These are phyloP conservation scores for Apodospora peruviana DNA, from an alignment of 495 filamentous ascomycete genomes.

Conservation along the genomic window DNA sequence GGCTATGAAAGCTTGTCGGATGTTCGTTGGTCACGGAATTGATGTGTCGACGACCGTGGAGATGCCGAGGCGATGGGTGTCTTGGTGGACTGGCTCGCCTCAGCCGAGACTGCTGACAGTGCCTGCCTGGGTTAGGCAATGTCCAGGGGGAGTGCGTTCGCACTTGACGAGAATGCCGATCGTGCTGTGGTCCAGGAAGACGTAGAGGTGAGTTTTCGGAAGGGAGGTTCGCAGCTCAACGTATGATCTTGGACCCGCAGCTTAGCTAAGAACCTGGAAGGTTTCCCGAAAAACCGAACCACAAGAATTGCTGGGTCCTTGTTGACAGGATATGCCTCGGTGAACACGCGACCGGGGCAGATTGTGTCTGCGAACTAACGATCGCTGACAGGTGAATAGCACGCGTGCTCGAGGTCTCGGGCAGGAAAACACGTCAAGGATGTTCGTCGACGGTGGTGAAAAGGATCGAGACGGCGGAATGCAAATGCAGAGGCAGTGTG, in stretches of 20 bases:
- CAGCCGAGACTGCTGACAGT: slow-evolving; percentile 5
- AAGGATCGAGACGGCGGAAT: neutral
- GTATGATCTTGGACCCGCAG: neutral
- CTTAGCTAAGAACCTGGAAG: neutral
- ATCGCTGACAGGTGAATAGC: too few species aligned
- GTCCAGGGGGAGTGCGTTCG: slow-evolving; percentile 29
- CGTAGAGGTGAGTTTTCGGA: neutral
- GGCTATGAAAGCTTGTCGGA: neutral
- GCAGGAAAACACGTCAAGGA: neutral
- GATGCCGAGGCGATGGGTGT: neutral
- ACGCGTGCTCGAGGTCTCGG: too few species aligned
- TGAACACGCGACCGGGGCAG: too few species aligned
- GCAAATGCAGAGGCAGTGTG: too few species aligned
- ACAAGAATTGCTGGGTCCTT: neutral
- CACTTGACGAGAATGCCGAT: slow-evolving; percentile 5
- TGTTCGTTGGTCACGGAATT: slow-evolving; percentile 3
- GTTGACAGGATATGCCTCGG: too few species aligned
- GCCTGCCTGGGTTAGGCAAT: slow-evolving; percentile 16
- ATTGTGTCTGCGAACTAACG: too few species aligned
- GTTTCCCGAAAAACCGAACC: neutral
- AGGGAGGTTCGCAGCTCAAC: neutral
- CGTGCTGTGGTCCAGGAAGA: neutral
- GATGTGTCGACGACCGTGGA: slow-evolving; percentile 2
- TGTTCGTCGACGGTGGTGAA: neutral
- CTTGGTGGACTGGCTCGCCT: slow-evolving; percentile 6